Base-by-base conservation (phyloP, 2,329 filamentous ascomycete species). In the Botrytis galanthina region DNA sequence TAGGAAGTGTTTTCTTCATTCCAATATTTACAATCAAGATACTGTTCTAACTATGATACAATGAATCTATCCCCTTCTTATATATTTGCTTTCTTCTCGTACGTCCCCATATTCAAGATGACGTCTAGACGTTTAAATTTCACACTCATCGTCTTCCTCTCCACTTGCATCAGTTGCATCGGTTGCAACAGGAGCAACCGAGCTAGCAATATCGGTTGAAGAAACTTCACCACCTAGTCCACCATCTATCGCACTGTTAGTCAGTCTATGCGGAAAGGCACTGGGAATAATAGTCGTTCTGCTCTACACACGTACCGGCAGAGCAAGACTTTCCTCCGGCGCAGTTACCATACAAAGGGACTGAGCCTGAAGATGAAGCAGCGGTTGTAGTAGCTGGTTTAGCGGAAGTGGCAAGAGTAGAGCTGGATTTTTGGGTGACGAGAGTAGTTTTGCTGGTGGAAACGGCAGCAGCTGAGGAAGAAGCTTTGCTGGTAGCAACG, bases 1-100 rank as follows among this genome's bases (percentile, higher is more conserved):
- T 3, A 64, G 32, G 32, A 67, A 54, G 46, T 54, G 14, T 39
- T 32, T 67, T 54, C 16, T 51, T n/a, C 39, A n/a, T 51, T 54
- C 32, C 32, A 54, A 39, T 67, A 67, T 54, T 37, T 67, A 67
- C 64, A 67, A 39, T 67, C 14, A 67, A 54, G 64, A 39, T 67
- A n/a, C 20, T 12, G 22, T 51, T 32, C 18, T 64, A 54, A 67
- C 22, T 67, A 51, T 54, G 12, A 39, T 67, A 67, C 64, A 54
- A 51, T 51, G 64, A 67, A 67, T 67, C 32, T 54, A 39, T 22
- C 22, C 44, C 44, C 44, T 18, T 29, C 44, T 48, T 26, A 20
- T 16, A 32, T 32, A 35, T 64, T 9, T 48, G 8, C 20, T 26
- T 35, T 14, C 18, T 29, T 37, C 2, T 12, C 26, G 20, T 39